Conservation (phyloP, 73 alveolate genomes). For the Symbiodinium pilosum region DNA sequence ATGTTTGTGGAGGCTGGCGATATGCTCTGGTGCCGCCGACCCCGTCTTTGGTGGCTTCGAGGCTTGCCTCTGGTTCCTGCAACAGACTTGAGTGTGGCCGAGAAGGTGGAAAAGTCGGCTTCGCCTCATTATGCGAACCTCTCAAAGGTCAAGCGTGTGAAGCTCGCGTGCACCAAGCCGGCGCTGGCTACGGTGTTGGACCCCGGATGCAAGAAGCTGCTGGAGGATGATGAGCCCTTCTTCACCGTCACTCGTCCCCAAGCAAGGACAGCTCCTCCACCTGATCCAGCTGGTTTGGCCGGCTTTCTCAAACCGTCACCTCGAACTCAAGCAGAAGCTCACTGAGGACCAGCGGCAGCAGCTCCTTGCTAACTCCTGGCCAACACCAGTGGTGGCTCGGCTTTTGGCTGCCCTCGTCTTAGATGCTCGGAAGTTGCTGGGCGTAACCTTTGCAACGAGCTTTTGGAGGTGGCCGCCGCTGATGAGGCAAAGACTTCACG, state of each 20-base stretch:
- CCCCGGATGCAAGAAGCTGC: background rate
- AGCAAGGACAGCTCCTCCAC: background rate
- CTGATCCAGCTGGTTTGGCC: background rate
- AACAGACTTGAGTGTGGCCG: background rate
- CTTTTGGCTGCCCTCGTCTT: background rate
- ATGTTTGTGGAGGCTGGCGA: background rate
- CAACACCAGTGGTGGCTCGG: background rate
- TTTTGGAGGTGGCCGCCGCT: background rate
- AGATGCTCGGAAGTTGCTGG: background rate
- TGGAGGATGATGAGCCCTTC: background rate
- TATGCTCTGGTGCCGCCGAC: slow-evolving; percentile 15
- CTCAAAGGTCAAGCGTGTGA: background rate
- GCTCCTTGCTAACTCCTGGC: background rate
- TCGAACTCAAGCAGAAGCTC: background rate
- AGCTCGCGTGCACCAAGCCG: background rate
- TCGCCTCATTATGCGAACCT: too few species aligned
- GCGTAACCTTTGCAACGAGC: background rate
- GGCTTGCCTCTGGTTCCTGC: background rate
- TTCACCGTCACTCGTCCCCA: background rate
- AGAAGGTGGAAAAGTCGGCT: background rate
- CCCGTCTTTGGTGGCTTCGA: background rate
- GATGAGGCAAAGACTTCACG: background rate
- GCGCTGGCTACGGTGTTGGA: background rate
- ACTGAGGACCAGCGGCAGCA: slow-evolving; percentile 32
- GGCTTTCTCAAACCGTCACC: background rate